Evolutionary conservation across 352 stramenopile genomes (phyloP).

Genomic region (Phytopythium cucurbitacearum): DNA sequence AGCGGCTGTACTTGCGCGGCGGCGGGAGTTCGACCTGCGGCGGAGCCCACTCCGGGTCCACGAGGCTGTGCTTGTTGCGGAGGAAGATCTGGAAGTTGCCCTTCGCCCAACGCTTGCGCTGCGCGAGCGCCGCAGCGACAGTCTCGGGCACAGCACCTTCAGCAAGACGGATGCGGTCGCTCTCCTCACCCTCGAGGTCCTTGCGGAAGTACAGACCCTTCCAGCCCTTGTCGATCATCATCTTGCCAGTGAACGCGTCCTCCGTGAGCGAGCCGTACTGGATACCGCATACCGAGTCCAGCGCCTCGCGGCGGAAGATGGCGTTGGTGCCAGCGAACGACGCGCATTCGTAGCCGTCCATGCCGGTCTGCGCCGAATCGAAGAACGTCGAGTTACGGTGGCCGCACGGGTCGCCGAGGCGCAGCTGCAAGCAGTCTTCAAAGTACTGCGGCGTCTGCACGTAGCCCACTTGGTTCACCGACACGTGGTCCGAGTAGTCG

Average conservation of each 20-base stretch:
- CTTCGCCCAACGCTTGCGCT: slow-evolving; percentile 75
- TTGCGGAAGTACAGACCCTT: slow-evolving; percentile 78
- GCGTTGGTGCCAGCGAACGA: slow-evolving; percentile 75
- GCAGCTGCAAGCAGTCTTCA: slow-evolving; percentile 61
- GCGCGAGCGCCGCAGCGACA: slow-evolving; percentile 47
- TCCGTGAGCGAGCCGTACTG: slow-evolving; percentile 74
- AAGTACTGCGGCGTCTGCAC: slow-evolving; percentile 78
- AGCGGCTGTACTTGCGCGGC: slow-evolving; percentile 67
- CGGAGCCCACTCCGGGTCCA: slow-evolving; percentile 52
- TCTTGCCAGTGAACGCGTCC: slow-evolving; percentile 72
- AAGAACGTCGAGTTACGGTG: slow-evolving; percentile 76
- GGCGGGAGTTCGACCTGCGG: slow-evolving; percentile 44
- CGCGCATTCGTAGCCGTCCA: slow-evolving; percentile 69
- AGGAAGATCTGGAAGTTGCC: slow-evolving; percentile 77
- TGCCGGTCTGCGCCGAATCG: slow-evolving; percentile 64
- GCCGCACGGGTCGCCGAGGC: slow-evolving; percentile 51
- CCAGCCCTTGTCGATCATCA: slow-evolving; percentile 82
- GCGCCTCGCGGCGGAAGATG: slow-evolving; percentile 67
- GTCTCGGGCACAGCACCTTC: slow-evolving; percentile 67
- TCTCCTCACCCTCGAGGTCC: slow-evolving; percentile 64
- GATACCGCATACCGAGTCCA: slow-evolving; percentile 73
- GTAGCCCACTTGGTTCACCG: slow-evolving; percentile 67
- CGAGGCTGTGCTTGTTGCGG: slow-evolving; percentile 57
- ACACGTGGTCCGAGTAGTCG: slow-evolving; percentile 70
- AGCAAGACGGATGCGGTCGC: slow-evolving; percentile 61